phyloP scores from a whole-genome alignment of 345 rosid genomes.

The Raphanus sativus region DNA sequence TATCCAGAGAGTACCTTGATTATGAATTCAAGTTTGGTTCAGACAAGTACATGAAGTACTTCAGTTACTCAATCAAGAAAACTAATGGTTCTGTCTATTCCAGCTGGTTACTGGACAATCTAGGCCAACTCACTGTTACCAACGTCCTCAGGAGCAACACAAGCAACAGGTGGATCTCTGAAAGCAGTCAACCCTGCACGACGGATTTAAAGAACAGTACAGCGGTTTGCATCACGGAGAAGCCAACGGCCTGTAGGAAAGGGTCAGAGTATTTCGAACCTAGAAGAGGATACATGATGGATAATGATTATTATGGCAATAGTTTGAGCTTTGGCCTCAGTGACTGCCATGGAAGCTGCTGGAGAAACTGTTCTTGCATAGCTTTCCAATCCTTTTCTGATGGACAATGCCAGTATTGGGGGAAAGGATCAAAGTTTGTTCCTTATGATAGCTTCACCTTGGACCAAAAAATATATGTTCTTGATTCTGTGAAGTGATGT shows the following conservation, averaged over 20 bases:
- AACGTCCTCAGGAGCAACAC: conserved; percentile 18
- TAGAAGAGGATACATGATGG: conserved; percentile 46
- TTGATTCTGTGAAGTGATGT: conserved; percentile 32
- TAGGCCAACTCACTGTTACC: conserved; percentile 50
- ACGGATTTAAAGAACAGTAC: conserved; percentile 39
- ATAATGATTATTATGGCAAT: conserved; percentile 11
- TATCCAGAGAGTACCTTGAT: conserved; percentile 32
- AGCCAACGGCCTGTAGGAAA: conserved; percentile 52
- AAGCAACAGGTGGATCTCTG: conserved; percentile 32
- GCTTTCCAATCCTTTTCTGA: conserved; percentile 37
- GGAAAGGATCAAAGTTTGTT: conserved; percentile 37
- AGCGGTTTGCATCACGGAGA: conserved; percentile 51
- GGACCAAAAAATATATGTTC: conserved; percentile 38
- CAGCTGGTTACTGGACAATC: conserved; percentile 49
- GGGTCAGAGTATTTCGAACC: conserved; percentile 43
- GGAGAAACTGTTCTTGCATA: conserved; percentile 60
- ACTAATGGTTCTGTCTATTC: conserved; percentile 38
- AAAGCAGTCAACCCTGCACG: conserved; percentile 37
- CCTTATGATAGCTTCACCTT: conserved; percentile 29
- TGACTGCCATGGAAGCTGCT: conserved; percentile 60
- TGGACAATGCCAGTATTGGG: conserved; percentile 56
- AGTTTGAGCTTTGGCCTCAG: conserved; percentile 43
- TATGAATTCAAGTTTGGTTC: conserved; percentile 46
- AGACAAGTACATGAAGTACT: conserved; percentile 45
- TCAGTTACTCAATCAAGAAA: conserved; percentile 46